phyloP scores from a whole-genome alignment of 164 flowering plant species.

The Piper betle region DNA sequence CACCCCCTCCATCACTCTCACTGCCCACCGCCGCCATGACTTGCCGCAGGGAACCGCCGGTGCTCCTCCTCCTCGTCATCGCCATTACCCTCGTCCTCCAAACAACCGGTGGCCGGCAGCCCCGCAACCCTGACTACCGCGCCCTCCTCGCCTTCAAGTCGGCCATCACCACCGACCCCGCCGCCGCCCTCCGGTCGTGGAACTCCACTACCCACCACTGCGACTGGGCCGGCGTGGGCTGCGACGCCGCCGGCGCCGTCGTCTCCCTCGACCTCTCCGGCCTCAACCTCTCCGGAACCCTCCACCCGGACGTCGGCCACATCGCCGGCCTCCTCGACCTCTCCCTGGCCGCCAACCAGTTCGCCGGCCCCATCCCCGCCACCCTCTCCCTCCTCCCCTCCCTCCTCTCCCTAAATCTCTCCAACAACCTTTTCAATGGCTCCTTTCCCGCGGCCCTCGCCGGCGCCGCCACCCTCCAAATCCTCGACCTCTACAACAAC shows the following conservation, averaged over 20 bases:
- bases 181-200: conserved; percentile 38
- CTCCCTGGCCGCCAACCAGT: conserved; percentile 36
- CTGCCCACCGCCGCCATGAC: background rate
- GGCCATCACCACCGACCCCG: conserved; percentile 47
- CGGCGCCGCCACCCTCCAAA: conserved; percentile 23
- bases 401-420: conserved; percentile 57
- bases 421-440: conserved; percentile 57
- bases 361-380: conserved; percentile 53
- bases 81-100: conserved; percentile 4
- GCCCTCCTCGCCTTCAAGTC: conserved; percentile 57
- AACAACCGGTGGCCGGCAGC: conserved; percentile 13
- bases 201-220: conserved; percentile 44
- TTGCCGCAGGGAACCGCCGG: conserved; percentile 1
- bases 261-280: conserved; percentile 44
- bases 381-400: conserved; percentile 26
- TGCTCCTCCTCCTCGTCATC: conserved; percentile 15
- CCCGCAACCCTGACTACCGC: conserved; percentile 34
- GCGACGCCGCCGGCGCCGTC: conserved; percentile 34
- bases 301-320: conserved; percentile 40
- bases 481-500: conserved; percentile 78
- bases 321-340: conserved; percentile 38
- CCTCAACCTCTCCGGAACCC: conserved; percentile 43
- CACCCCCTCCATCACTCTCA: background rate
- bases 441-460: conserved; percentile 43
- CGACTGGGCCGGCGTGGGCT: conserved; percentile 56